Conservation (phyloP, 306 rosid species). For the Trifolium pratense region DNA sequence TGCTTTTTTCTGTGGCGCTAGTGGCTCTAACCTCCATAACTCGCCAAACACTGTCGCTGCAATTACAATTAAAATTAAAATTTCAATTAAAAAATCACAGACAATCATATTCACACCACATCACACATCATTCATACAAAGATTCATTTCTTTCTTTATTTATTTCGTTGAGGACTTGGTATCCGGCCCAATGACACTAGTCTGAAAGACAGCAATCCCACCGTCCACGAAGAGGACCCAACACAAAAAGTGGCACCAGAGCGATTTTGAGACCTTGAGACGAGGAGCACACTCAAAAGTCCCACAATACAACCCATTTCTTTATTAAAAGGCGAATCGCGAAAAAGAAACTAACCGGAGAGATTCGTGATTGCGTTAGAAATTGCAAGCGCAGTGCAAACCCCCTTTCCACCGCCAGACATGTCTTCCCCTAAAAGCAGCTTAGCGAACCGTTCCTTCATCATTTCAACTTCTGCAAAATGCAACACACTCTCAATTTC, state of each 20-base stretch:
- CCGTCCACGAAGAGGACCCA: too few species aligned
- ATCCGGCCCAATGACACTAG: too few species aligned
- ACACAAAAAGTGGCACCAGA: too few species aligned
- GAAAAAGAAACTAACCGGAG: constrained; percentile 63
- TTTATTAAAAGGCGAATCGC: neutral
- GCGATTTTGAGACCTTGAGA: too few species aligned
- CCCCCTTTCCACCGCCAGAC: constrained; percentile 99
- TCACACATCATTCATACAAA: constrained; percentile 13
- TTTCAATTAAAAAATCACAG: constrained; percentile 17
- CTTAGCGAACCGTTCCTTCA: constrained; percentile 94
- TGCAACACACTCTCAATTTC: neutral
- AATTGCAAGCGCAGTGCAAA: constrained; percentile 92
- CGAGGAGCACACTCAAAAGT: too few species aligned
- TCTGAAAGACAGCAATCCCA: too few species aligned
- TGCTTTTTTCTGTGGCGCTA: constrained; percentile 72
- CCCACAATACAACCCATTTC: neutral
- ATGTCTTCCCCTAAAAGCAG: constrained; percentile 92
- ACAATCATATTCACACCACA: neutral
- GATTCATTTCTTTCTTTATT: neutral
- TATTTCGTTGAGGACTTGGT: too few species aligned
- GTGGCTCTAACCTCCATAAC: constrained; percentile 89
- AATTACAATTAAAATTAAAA: constrained; percentile 28
- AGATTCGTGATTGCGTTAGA: constrained; percentile 94
- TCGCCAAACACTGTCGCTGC: constrained; percentile 95
- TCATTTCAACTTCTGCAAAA: constrained; percentile 79